Evolutionary conservation across 306 rosid genomes (phyloP), one percentile per base, ranked within the genome.

Genomic region (Vigna unguiculata): DNA sequence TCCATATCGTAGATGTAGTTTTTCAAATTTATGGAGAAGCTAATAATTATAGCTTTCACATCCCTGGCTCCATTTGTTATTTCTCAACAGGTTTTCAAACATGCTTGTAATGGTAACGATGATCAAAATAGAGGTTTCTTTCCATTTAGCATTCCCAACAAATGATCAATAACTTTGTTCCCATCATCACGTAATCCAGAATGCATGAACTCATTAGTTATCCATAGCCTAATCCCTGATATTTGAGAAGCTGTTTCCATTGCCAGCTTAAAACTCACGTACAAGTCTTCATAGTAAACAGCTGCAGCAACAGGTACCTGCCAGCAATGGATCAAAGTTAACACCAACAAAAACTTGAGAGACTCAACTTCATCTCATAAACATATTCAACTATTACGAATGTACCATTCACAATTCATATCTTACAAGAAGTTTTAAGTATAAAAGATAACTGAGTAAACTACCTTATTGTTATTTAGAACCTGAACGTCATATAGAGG

Each of bases 221-320:
- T 74, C 97, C 97, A 95, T 63, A 81, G 84, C 81, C 97, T 88
- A 71, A 91, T 88, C 83, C 93, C 97, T 16, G 87, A 92, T 59
- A 95, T 92, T 64, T 92, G 88, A 65, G 96, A 78, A 83, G 96
- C 97, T 34, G 99, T 91, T 85, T 95, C 93, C 91, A 41, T 86
- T 43, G 78, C 84, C 77, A 92, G 65, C 84, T 90, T 95, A 78
- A 95, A 91, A 83, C 81, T 91, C 41, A 95, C 99, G 19, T 75
- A 90, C 83, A 88, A 57, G 72, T 95, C 99, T 55, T 95, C 99
- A 15, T 89, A 91, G 80, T 92, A 95, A 58, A 92, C 93, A 12
- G 97, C 97, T 19, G 99, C 98, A 12, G 91, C 99, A 71, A 95
- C 97, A 19, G 98, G 97, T 47, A 95, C 98, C 97, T 95, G 87